Percentiles rank a stretch among this genome's conserved stretches.
These are phyloP conservation scores for Triticum turgidum DNA, from an alignment of 176 grass and related monocot species.

Conservation along the genomic window DNA sequence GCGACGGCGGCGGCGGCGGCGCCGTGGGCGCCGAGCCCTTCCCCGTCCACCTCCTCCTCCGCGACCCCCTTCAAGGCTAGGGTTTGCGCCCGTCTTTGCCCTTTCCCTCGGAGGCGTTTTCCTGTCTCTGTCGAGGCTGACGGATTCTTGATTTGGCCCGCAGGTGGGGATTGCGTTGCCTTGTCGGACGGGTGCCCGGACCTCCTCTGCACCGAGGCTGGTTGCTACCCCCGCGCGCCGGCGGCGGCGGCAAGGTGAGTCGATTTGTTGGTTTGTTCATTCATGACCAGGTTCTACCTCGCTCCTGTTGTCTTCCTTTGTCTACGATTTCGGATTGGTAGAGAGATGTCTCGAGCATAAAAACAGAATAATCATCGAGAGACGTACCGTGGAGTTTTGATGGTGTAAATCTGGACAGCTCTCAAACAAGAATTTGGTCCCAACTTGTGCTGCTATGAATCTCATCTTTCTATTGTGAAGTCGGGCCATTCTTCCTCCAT, in stretches of 20 bases:
- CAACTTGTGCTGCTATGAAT: not conserved
- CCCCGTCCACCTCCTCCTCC: slow-evolving; percentile 48
- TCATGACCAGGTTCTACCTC: not conserved
- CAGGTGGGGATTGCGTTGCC: slow-evolving; percentile 35
- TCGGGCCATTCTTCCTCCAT: not conserved
- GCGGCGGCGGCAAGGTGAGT: slow-evolving; percentile 27
- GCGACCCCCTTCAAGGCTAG: slow-evolving; percentile 22
- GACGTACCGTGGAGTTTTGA: not conserved
- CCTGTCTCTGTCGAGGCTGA: slow-evolving; percentile 8
- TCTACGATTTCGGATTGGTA: not conserved
- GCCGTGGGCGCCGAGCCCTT: slow-evolving; percentile 27
- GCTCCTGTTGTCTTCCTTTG: not conserved
- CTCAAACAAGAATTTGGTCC: not conserved
- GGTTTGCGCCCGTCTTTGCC: not conserved
- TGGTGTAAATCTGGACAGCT: not conserved
- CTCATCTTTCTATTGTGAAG: not conserved
- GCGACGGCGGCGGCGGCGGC: slow-evolving; percentile 35
- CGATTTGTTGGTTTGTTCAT: not conserved
- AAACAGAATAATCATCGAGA: not conserved
- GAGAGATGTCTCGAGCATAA: not conserved
- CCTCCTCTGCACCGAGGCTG: slow-evolving; percentile 28
- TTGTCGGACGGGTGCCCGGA: not conserved
- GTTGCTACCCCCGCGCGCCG: not conserved
- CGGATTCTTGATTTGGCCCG: slow-evolving; percentile 8
- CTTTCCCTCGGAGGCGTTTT: not conserved